These are phyloP conservation scores for Xylaria acuta DNA, from an alignment of 495 filamentous ascomycete species.

Conservation along the genomic window DNA sequence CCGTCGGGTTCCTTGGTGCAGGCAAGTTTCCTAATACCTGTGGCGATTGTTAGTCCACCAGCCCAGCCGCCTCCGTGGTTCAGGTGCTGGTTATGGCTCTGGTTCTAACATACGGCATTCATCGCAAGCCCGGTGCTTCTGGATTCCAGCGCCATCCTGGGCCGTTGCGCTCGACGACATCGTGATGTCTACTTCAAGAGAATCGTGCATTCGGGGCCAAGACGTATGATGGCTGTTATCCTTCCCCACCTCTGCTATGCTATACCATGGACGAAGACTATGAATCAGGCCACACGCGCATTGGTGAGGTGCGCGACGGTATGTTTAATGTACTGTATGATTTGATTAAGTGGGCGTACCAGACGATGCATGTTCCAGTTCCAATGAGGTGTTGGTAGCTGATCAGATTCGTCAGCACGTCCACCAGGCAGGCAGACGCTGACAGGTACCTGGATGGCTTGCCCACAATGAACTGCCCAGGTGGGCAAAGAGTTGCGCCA, in stretches of 20 bases:
- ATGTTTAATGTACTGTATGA: background rate
- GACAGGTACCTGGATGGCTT: background rate
- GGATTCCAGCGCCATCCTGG: slow-evolving; percentile 27
- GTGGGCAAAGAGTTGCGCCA: background rate
- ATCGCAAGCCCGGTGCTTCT: slow-evolving; percentile 64
- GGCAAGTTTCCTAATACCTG: slow-evolving; percentile 66
- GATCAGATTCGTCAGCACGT: background rate
- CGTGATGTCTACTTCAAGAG: background rate
- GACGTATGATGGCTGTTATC: background rate
- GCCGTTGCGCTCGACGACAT: slow-evolving; percentile 20
- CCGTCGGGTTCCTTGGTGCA: slow-evolving; percentile 64
- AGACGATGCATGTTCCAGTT: background rate
- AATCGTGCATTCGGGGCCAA: background rate
- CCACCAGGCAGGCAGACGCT: background rate
- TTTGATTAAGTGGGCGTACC: background rate
- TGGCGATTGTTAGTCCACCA: slow-evolving; percentile 34
- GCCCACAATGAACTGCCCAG: too few relatives aligned
- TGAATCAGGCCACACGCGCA: background rate
- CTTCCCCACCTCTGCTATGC: background rate
- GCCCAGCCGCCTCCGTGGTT: background rate
- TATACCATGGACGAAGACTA: background rate
- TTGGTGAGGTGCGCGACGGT: background rate
- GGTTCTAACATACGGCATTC: slow-evolving; percentile 61
- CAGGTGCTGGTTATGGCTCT: background rate
- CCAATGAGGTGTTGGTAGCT: background rate